Conservation (phyloP, 2,329 filamentous ascomycete genomes). For the Tothia fuscella region DNA sequence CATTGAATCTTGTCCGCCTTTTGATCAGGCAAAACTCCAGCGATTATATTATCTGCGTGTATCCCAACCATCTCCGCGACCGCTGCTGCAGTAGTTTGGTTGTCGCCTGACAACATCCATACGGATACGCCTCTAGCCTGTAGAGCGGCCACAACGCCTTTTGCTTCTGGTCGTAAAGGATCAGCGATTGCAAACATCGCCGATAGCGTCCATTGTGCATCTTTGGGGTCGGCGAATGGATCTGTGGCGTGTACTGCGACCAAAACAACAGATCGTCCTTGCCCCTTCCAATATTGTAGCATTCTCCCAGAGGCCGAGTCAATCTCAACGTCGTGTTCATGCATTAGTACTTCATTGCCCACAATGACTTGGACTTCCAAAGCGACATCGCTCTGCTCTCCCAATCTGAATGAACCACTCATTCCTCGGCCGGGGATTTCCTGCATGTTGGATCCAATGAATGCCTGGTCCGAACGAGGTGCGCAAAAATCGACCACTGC, state of each 20-base stretch:
- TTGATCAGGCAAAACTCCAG: constrained; percentile 72
- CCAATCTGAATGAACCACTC: constrained; percentile 40
- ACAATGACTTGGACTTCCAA: constrained; percentile 42
- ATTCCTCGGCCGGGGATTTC: constrained; percentile 64
- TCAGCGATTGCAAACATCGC: constrained; percentile 69
- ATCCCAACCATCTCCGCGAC: constrained; percentile 71
- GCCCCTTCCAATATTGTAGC: constrained; percentile 28
- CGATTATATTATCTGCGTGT: constrained; percentile 60
- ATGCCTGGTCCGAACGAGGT: constrained; percentile 17
- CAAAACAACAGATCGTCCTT: constrained; percentile 31
- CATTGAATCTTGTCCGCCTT: constrained; percentile 61
- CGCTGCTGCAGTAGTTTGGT: constrained; percentile 67
- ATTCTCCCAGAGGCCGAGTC: constrained; percentile 13
- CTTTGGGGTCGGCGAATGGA: constrained; percentile 9
- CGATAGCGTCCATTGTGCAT: constrained; percentile 32
- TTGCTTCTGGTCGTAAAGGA: constrained; percentile 63
- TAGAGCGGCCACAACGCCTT: constrained; percentile 51
- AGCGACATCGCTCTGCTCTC: constrained; percentile 14
- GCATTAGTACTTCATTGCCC: constrained; percentile 63
- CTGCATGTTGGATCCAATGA: constrained; percentile 32
- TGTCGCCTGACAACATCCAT: constrained; percentile 92
- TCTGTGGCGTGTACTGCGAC: constrained; percentile 19
- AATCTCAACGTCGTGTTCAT: constrained; percentile 23
- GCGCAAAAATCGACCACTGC: constrained; percentile 55
- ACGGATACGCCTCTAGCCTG: constrained; percentile 56